phyloP scores from a whole-genome alignment of 495 filamentous ascomycete genomes.

The Wilcoxina mikolae region DNA sequence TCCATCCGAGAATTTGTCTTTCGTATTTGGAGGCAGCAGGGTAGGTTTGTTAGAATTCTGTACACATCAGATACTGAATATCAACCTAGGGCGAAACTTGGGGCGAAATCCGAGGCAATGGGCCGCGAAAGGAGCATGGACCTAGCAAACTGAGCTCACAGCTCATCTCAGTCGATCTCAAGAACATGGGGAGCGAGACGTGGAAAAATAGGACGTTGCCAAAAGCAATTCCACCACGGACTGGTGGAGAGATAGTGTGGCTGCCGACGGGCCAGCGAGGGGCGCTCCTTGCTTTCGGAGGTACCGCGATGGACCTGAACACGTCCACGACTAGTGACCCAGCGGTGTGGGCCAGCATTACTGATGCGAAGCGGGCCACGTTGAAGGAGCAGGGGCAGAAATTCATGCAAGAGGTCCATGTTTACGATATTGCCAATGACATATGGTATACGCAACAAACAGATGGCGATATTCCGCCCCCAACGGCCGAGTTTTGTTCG shows the following conservation, averaged over 20 bases:
- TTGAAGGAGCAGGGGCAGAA: conserved; percentile 35
- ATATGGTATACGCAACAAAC: conserved; percentile 48
- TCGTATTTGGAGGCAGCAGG: conserved; percentile 49
- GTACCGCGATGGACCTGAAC: too few relatives aligned
- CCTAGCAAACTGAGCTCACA: conserved; percentile 7
- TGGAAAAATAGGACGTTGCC: not conserved
- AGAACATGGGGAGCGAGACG: conserved; percentile 32
- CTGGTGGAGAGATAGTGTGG: conserved; percentile 54
- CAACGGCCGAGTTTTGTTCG: conserved; percentile 48
- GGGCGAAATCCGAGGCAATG: conserved; percentile 11
- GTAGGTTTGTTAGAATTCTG: conserved; percentile 3
- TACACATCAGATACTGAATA: not conserved
- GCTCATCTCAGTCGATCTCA: conserved; percentile 49
- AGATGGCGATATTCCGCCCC: conserved; percentile 37
- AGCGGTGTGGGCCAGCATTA: too few relatives aligned
- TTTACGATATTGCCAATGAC: conserved; percentile 49
- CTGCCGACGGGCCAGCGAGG: conserved; percentile 50
- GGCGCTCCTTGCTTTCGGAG: conserved; percentile 51
- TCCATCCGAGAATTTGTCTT: conserved; percentile 57
- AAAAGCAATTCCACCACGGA: conserved; percentile 36
- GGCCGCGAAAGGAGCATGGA: not conserved
- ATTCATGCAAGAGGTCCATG: conserved; percentile 49
- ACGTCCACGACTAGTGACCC: too few relatives aligned
- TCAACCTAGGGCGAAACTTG: conserved; percentile 18
- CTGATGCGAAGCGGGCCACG: too few relatives aligned